phyloP scores from a whole-genome alignment of 305 asterid genomes.

The Fraxinus ornus region DNA sequence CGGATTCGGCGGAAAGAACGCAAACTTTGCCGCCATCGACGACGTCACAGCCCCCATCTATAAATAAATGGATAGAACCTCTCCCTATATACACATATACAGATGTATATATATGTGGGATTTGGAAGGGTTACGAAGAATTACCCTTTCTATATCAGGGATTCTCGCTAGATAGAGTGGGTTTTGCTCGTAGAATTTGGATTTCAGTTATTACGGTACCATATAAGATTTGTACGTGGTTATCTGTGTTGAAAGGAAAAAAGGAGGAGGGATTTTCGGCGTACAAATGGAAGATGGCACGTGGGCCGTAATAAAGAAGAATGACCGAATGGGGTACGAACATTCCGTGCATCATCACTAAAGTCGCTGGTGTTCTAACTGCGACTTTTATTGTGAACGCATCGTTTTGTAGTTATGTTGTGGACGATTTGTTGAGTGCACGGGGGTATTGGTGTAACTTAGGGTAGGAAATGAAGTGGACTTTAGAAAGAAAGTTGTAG shows the following conservation, averaged over 20 bases:
- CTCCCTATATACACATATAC: neutral
- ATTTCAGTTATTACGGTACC: conserved; percentile 18
- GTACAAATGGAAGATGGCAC: conserved; percentile 49
- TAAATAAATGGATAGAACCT: neutral
- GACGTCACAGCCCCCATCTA: conserved; percentile 93
- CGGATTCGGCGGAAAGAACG: conserved; percentile 94
- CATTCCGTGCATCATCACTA: conserved; percentile 23
- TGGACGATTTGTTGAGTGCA: conserved; percentile 2
- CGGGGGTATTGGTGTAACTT: conserved; percentile 8
- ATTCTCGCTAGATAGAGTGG: conserved; percentile 8
- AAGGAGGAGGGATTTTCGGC: conserved; percentile 60
- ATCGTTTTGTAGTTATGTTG: neutral
- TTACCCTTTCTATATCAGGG: neutral
- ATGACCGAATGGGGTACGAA: conserved; percentile 27
- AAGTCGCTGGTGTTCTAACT: neutral
- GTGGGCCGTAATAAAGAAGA: conserved; percentile 34
- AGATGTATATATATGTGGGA: neutral
- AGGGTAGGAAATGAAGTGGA: conserved; percentile 10
- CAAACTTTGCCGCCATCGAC: conserved; percentile 93
- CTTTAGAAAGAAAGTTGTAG: neutral
- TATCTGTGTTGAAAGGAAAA: conserved; percentile 10
- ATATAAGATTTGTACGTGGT: conserved; percentile 18
- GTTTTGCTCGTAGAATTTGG: conserved; percentile 22
- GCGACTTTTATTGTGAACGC: neutral
- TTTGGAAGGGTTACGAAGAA: neutral